A percentile compares a stretch with the other conserved stretches of the same genome.
These are phyloP conservation scores for Extremus antarcticus DNA, from an alignment of 495 filamentous ascomycete genomes.

Conservation along the genomic window DNA sequence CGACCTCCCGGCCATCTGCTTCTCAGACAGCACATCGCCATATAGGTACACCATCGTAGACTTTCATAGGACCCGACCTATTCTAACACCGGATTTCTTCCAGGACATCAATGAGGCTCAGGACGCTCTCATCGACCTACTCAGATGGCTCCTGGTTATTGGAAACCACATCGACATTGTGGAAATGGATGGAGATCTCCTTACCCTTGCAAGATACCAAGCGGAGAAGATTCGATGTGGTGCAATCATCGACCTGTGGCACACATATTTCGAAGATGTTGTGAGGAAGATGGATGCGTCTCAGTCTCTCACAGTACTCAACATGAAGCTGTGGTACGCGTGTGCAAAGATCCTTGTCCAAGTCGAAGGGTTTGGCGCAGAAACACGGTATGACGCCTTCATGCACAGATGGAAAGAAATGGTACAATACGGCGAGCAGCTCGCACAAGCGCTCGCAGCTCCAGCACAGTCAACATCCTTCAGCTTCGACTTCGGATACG, in stretches of 20 bases:
- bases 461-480: slow-evolving; percentile 9
- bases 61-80: background rate
- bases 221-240: background rate
- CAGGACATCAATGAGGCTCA: slow-evolving; percentile 5
- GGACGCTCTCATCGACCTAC: slow-evolving; percentile 1
- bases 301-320: background rate
- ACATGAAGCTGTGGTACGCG: background rate
- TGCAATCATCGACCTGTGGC: background rate
- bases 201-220: background rate
- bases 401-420: background rate
- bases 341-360: background rate
- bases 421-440: background rate
- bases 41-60: background rate
- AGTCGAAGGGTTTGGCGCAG: background rate
- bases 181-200: background rate
- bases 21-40: background rate
- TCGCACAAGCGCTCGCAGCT: background rate
- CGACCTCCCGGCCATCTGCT: slow-evolving; percentile 7
- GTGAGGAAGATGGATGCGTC: background rate
- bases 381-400: background rate
- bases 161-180: background rate
- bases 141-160: background rate
- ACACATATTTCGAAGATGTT: background rate
- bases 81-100: background rate
- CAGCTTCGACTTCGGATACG: slow-evolving; percentile 40